Evolutionary conservation across 805 yeast genomes (phyloP).

Genomic region (baker's yeast (Saccharomyces cerevisiae)): DNA sequence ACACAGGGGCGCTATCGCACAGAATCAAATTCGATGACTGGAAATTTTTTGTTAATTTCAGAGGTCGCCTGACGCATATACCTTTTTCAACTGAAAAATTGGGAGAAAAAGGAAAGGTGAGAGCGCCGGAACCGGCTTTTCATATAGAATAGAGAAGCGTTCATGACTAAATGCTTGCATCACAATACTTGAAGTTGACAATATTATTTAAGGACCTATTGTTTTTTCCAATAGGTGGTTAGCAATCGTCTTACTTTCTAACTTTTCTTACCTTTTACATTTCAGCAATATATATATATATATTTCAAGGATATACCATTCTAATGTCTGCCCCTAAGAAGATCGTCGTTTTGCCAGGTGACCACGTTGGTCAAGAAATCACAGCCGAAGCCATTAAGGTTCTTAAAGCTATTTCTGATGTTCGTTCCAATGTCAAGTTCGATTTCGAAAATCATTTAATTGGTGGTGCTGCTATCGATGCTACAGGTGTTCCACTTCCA

Average conservation of each 20-base stretch:
- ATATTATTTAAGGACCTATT: neutral
- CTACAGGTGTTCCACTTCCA: constrained; percentile 86
- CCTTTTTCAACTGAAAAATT: neutral
- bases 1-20: neutral
- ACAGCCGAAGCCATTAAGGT: constrained; percentile 89
- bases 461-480: constrained; percentile 98
- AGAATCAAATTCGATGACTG: neutral
- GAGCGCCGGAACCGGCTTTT: neutral
- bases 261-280: neutral
- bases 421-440: constrained; percentile 50
- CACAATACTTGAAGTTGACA: neutral
- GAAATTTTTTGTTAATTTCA: no score
- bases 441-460: constrained; percentile 77
- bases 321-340: constrained; percentile 38
- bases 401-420: constrained; percentile 63
- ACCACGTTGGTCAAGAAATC: constrained; percentile 92
- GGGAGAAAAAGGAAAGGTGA: neutral
- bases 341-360: constrained; percentile 89
- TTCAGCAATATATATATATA: neutral
- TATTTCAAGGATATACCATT: neutral
- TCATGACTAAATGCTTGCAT: neutral
- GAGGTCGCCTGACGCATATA: neutral
- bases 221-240: neutral
- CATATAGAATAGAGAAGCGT: neutral
- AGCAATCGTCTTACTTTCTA: neutral